phyloP scores from a whole-genome alignment of 441 rosid species.

The Bocquillonia castaneifolia region DNA sequence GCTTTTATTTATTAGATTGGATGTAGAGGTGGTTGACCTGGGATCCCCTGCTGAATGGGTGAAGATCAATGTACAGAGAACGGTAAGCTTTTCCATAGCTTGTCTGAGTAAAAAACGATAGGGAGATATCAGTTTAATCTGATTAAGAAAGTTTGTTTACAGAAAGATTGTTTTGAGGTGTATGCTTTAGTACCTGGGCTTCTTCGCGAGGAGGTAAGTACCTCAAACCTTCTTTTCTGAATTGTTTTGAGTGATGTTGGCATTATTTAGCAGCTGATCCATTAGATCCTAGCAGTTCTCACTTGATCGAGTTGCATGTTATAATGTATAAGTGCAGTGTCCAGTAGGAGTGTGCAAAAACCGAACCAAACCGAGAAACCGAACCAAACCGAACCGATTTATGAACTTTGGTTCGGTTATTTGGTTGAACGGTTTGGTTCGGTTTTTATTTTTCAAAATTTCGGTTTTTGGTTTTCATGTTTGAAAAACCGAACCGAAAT shows the following conservation, averaged over 20 bases:
- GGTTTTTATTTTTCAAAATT: too few species aligned
- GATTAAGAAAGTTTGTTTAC: slow-evolving; percentile 20
- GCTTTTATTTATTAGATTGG: slow-evolving; percentile 34
- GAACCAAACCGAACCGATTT: too few species aligned
- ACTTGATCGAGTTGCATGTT: too few species aligned
- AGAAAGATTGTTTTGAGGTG: slow-evolving; percentile 70
- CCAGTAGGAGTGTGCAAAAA: too few species aligned
- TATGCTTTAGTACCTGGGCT: slow-evolving; percentile 89
- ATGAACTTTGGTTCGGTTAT: too few species aligned
- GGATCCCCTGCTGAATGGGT: slow-evolving; percentile 88
- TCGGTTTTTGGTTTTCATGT: too few species aligned
- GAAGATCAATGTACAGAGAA: slow-evolving; percentile 67
- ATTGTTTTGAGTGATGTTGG: slow-evolving; percentile 7
- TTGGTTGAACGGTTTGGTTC: too few species aligned
- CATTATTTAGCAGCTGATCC: too few species aligned
- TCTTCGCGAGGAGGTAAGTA: slow-evolving; percentile 67
- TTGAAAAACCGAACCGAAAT: too few species aligned
- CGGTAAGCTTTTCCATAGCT: slow-evolving; percentile 31
- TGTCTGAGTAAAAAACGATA: background rate
- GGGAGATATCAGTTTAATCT: background rate
- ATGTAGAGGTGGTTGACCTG: slow-evolving; percentile 49
- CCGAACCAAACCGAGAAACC: too few species aligned
- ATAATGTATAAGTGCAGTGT: too few species aligned
- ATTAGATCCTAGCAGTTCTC: too few species aligned
- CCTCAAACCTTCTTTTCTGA: background rate